Evolutionary conservation across 2,329 filamentous ascomycete genomes (phyloP), one percentile per base, ranked within the genome.

Genomic region (Cladosporium sp.): DNA sequence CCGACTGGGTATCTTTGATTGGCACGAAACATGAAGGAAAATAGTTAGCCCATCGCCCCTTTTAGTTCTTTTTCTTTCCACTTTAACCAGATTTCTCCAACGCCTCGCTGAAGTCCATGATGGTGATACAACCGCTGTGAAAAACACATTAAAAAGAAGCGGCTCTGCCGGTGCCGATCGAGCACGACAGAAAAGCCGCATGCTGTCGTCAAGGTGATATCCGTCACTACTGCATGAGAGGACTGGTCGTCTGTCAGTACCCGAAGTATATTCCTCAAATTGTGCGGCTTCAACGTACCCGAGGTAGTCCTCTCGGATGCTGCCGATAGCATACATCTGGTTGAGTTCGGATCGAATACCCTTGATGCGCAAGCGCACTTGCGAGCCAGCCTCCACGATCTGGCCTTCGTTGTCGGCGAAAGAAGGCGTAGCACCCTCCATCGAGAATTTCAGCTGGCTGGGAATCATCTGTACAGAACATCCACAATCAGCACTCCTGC

Each of bases 351-450:
- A 92, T 74, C 95, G 85, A 51, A 93, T 89, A 74, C 94, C 94
- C 66, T 97, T 90, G 62, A 99, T 87, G 77, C 97, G 97, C 64
- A 97, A 85, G 47, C 94, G 89, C 62, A 99, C 85, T 67, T 96
- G 93, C 15, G 92, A 95, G 48, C 91, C 91, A 59, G 91, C 91
- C 75, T 97, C 92, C 68, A 99, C 96, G 35, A 91, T 87, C 64
- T 92, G 90, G 64, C 96, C 94, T 61, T 90, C 91, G 68, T 96
- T 93, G 73, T 99, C 93, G 37, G 92, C 96, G 74, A 91, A 99
- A 69, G 96, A 91, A 2, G 93, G 91, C n/a, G 94, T 94, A 36
- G 93, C 96, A 52, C 93, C 92, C 67, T 96, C 96, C 47, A 91
- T 89, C 71, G 97, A 93, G 80, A 90, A 97, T 75, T 91, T 94